These are phyloP conservation scores for Paramecium pentaurelia DNA, from an alignment of 73 alveolate genomes.

Conservation along the genomic window DNA sequence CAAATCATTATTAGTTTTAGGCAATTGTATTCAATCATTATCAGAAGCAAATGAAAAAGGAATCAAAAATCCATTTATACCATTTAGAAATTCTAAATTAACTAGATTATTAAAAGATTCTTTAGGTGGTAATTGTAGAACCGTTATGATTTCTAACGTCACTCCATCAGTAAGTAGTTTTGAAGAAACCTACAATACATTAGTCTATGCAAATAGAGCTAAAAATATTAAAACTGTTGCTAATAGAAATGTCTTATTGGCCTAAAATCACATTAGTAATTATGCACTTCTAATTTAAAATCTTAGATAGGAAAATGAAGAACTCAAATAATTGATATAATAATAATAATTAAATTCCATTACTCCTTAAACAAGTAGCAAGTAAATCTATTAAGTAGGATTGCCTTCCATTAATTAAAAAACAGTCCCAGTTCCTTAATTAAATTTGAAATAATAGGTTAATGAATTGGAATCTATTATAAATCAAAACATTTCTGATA, in stretches of 20 bases:
- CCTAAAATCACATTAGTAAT: constrained; percentile 95
- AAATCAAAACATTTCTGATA: not conserved
- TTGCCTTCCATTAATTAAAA: not conserved
- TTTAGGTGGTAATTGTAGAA: constrained; percentile 99
- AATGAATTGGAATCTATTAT: constrained; percentile 12
- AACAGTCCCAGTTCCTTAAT: not conserved
- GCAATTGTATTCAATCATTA: constrained; percentile 98
- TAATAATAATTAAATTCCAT: not conserved
- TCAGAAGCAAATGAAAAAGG: constrained; percentile 88
- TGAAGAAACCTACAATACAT: constrained; percentile 99
- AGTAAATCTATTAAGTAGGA: not conserved
- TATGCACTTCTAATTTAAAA: constrained; percentile 91
- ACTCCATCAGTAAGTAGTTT: constrained; percentile 86
- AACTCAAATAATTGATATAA: constrained; percentile 15
- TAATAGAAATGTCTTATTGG: constrained; percentile 90
- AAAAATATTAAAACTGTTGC: constrained; percentile 96
- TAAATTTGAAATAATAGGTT: not conserved
- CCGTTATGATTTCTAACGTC: constrained; percentile 99
- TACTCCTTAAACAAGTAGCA: not conserved
- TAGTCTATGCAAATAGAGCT: constrained; percentile 99
- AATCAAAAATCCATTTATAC: constrained; percentile 81
- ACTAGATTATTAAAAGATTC: constrained; percentile 98
- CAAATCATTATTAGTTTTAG: constrained; percentile 93
- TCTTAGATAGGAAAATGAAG: constrained; percentile 79
- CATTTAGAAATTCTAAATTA: constrained; percentile 98